These are phyloP conservation scores for Vitis rupestris DNA, from an alignment of 164 flowering plant genomes.

Conservation along the genomic window DNA sequence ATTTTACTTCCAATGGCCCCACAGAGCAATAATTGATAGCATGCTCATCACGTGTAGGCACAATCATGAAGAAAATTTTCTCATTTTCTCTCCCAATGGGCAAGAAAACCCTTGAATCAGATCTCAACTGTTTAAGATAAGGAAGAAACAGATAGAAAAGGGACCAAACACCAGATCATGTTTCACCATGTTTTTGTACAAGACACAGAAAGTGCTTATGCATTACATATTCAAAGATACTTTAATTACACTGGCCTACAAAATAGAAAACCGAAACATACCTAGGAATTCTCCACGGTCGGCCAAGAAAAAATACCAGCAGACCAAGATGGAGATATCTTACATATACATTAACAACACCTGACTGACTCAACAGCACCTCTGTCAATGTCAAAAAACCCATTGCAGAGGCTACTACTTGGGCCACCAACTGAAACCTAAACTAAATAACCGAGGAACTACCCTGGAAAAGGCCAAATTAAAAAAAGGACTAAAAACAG, in stretches of 20 bases:
- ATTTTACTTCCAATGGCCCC: too few species aligned
- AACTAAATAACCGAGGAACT: not conserved
- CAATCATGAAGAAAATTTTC: too few species aligned
- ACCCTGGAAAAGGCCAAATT: too few species aligned
- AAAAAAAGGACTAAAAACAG: not conserved
- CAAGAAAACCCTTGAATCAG: too few species aligned
- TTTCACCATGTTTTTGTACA: not conserved
- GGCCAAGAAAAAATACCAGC: conserved; percentile 29
- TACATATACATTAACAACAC: not conserved
- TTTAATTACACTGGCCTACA: conserved; percentile 1
- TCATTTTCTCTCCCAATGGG: too few species aligned
- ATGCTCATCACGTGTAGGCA: too few species aligned
- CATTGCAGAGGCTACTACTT: conserved; percentile 39
- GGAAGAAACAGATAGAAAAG: too few species aligned
- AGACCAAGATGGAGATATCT: conserved; percentile 23
- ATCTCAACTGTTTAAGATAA: too few species aligned
- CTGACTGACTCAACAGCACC: not conserved
- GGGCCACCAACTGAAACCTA: conserved; percentile 3
- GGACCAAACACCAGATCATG: not conserved
- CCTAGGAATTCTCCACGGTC: conserved; percentile 1
- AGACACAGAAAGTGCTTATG: too few species aligned
- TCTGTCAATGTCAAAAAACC: conserved; percentile 46
- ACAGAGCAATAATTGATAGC: too few species aligned
- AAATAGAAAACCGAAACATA: not conserved
- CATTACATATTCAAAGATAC: not conserved